Evolutionary conservation across 23 red algal species (phyloP).

Genomic region (Gracilaria vermiculophylla): DNA sequence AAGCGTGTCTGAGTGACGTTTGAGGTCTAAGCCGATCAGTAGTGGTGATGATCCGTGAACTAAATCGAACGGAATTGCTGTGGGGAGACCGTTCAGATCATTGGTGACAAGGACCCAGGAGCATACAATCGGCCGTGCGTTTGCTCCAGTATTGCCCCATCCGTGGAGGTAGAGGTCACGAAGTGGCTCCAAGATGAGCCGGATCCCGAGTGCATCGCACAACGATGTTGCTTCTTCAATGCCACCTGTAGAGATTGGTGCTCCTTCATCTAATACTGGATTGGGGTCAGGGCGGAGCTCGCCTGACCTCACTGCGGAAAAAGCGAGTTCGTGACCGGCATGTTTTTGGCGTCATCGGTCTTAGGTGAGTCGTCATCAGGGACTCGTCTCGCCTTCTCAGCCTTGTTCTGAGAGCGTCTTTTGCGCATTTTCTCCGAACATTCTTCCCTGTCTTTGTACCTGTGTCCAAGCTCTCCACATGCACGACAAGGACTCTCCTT

Average conservation of each 20-base stretch:
- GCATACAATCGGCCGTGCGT: no score
- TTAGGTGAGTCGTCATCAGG: no score
- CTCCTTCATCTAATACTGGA: no score
- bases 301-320: no score
- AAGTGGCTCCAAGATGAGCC: not conserved
- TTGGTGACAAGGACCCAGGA: not conserved
- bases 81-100: not conserved
- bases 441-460: no score
- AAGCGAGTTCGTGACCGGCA: no score
- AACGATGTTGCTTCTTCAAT: not conserved
- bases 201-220: not conserved
- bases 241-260: no score
- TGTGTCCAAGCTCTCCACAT: not conserved
- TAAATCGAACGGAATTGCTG: not conserved
- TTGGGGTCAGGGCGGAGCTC: not conserved
- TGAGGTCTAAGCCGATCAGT: not conserved
- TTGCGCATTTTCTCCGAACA: no score
- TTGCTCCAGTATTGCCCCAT: not conserved
- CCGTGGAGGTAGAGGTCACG: not conserved
- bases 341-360: no score
- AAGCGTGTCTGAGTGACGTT: not conserved
- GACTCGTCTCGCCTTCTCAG: no score
- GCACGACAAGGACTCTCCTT: not conserved
- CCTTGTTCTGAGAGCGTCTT: no score
- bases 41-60: no score